phyloP scores from a whole-genome alignment of 306 rosid species.

The Medicago truncatula region DNA sequence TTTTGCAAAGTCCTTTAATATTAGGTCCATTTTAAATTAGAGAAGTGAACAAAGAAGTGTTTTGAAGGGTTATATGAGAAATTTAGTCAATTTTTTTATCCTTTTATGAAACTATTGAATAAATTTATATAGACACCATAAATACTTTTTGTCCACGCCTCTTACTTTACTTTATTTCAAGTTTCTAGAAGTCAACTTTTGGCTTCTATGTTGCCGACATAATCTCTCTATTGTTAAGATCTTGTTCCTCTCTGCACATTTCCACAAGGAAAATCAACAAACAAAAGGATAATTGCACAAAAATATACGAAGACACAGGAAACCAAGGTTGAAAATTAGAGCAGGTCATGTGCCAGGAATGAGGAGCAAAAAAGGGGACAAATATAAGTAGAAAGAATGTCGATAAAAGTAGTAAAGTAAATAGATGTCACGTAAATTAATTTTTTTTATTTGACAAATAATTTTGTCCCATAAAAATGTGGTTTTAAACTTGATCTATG shows the following conservation, averaged over 20 bases:
- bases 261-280: constrained; percentile 33
- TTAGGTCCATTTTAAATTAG: constrained; percentile 23
- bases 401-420: constrained; percentile 21
- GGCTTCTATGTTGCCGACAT: constrained; percentile 30
- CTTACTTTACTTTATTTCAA: neutral
- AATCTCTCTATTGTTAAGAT: constrained; percentile 22
- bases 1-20: neutral
- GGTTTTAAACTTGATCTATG: too few species aligned
- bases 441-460: too few species aligned
- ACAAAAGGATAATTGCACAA: constrained; percentile 35
- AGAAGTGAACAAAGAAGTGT: neutral
- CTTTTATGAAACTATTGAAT: neutral
- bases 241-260: constrained; percentile 34
- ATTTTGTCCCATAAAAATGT: too few species aligned
- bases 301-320: constrained; percentile 23
- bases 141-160: constrained; percentile 6
- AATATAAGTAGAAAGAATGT: constrained; percentile 25
- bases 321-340: constrained; percentile 20
- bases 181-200: constrained; percentile 30
- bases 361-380: constrained; percentile 17
- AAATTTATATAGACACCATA: neutral
- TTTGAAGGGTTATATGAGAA: constrained; percentile 1
- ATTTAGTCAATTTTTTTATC: neutral
- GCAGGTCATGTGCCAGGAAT: constrained; percentile 11
- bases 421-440: too few species aligned